Conservation (phyloP, 2,329 filamentous ascomycete genomes). For the Proliferodiscus dingleyae region DNA sequence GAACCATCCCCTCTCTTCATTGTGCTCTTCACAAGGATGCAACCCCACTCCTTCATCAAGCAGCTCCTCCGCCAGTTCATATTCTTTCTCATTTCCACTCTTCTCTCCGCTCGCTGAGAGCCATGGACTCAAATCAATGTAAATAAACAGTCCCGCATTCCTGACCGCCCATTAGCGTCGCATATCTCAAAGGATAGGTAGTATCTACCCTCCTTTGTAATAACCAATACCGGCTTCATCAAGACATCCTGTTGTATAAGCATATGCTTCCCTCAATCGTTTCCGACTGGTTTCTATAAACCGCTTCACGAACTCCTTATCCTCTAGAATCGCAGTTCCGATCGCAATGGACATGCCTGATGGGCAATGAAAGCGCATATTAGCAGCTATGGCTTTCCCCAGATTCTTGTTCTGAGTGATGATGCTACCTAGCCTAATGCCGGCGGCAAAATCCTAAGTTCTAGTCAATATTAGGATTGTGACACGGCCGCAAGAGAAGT, state of each 20-base stretch:
- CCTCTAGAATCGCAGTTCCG: conserved; percentile 41
- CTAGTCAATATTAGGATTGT: conserved; percentile 1
- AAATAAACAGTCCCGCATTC: conserved; percentile 12
- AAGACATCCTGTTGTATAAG: conserved; percentile 36
- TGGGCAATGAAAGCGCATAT: conserved; percentile 43
- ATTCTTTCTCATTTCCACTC: conserved; percentile 7
- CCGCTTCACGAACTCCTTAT: conserved; percentile 39
- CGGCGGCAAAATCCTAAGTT: conserved; percentile 40
- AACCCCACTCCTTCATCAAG: conserved; percentile 14
- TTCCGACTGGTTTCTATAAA: conserved; percentile 40
- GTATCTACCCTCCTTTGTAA: conserved; percentile 25
- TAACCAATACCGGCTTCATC: conserved; percentile 40
- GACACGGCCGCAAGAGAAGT: background rate
- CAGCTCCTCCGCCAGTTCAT: conserved; percentile 12
- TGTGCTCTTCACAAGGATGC: conserved; percentile 18
- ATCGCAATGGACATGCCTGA: conserved; percentile 41
- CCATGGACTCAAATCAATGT: conserved; percentile 20
- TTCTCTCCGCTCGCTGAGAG: conserved; percentile 5
- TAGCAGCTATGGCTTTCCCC: conserved; percentile 33
- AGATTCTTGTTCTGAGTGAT: conserved; percentile 33
- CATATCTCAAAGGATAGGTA: background rate
- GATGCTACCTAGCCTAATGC: conserved; percentile 36
- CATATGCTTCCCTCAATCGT: conserved; percentile 38
- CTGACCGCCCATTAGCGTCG: background rate
- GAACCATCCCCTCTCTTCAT: conserved; percentile 12